A percentile compares a stretch with the other conserved stretches of the same genome.
Conservation (phyloP, 2,329 filamentous ascomycete species). For the Knoxdaviesia capensis region DNA sequence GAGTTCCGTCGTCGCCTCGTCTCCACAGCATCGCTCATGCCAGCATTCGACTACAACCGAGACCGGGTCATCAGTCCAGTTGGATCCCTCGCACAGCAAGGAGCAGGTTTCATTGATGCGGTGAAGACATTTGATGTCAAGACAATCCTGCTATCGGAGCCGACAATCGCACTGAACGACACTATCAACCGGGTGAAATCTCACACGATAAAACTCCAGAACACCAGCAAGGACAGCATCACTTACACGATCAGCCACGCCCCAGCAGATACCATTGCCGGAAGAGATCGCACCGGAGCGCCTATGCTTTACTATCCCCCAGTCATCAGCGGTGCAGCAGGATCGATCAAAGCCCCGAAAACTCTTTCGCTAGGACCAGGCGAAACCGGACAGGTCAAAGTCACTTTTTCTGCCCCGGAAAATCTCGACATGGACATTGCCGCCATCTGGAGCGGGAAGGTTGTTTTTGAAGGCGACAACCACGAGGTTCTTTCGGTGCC, state of each 20-base stretch:
- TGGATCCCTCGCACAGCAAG: constrained; percentile 7
- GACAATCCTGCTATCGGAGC: constrained; percentile 4
- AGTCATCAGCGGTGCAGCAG: neutral
- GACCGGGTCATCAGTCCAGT: neutral
- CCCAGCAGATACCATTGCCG: constrained; percentile 3
- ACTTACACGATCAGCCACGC: constrained; percentile 6
- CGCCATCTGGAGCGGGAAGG: constrained; percentile 8
- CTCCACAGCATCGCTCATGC: constrained; percentile 4
- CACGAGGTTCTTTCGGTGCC: constrained; percentile 6
- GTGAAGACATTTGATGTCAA: constrained; percentile 5
- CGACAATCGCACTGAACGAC: constrained; percentile 6
- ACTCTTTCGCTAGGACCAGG: constrained; percentile 1
- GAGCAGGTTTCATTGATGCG: constrained; percentile 7
- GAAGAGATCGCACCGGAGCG: constrained; percentile 4
- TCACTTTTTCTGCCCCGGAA: neutral
- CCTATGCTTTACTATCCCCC: constrained; percentile 5
- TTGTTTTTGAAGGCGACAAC: constrained; percentile 6
- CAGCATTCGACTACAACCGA: constrained; percentile 2
- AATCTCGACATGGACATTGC: constrained; percentile 4
- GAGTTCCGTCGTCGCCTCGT: constrained; percentile 5
- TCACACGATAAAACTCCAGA: constrained; percentile 5
- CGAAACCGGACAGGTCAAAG: neutral
- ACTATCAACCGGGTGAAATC: constrained; percentile 6
- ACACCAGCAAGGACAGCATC: constrained; percentile 2
- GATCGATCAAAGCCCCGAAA: constrained; percentile 1